Evolutionary conservation across 805 yeast genomes (phyloP).

Genomic region (Priceomyces melissophilus): DNA sequence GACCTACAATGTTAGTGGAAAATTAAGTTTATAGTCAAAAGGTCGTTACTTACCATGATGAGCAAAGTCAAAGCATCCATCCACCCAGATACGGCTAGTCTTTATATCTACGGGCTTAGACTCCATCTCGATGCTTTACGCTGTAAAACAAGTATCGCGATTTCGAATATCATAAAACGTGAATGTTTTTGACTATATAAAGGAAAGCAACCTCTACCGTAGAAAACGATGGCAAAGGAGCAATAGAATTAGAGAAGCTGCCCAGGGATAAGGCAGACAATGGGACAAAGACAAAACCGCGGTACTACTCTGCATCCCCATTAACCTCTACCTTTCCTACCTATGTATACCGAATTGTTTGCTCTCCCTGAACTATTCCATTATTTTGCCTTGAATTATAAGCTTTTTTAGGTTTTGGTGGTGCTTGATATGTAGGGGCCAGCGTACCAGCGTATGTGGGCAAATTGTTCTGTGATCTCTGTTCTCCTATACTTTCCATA

Average conservation of each 20-base stretch:
- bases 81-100: slow-evolving; percentile 77
- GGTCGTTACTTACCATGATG: slow-evolving; percentile 68
- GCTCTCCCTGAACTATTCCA: not conserved
- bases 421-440: not conserved
- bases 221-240: not conserved
- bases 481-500: slow-evolving; percentile 16
- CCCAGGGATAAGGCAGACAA: no score
- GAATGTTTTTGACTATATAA: no score
- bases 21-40: not conserved
- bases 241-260: no score
- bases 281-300: no score
- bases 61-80: slow-evolving; percentile 97
- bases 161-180: not conserved
- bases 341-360: not conserved
- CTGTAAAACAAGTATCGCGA: not conserved
- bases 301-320: no score
- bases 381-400: slow-evolving; percentile 1
- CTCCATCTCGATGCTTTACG: no score
- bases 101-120: slow-evolving; percentile 34
- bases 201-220: not conserved
- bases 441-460: slow-evolving; percentile 18
- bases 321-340: no score
- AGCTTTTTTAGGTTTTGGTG: not conserved
- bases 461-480: slow-evolving; percentile 14
- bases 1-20: slow-evolving; percentile 35